Conservation (phyloP, 2,329 filamentous ascomycete species). For the Fusarium virguliforme region DNA sequence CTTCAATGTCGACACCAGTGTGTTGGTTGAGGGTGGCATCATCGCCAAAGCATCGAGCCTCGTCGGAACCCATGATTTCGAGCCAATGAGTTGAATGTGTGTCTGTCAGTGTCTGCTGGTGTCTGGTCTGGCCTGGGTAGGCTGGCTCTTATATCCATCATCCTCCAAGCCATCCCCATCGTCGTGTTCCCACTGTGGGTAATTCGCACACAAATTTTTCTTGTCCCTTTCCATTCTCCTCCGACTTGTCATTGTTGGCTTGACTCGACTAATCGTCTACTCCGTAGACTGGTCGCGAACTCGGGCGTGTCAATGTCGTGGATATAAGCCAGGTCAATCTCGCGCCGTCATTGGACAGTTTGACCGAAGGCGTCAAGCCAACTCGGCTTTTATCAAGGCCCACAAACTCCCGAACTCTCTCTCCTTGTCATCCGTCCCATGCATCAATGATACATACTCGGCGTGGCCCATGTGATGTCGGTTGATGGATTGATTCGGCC, state of each 20-base stretch:
- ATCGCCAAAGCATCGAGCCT: conserved; percentile 23
- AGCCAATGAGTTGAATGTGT: not conserved
- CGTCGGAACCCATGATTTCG: conserved; percentile 29
- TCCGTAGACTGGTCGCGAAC: conserved; percentile 20
- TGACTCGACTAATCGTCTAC: conserved; percentile 20
- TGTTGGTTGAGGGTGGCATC: conserved; percentile 23
- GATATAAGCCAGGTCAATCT: conserved; percentile 17
- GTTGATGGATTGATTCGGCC: not conserved
- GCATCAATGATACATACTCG: conserved; percentile 10
- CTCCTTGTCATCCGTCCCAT: conserved; percentile 8
- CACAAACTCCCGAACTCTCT: conserved; percentile 18
- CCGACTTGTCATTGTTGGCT: conserved; percentile 28
- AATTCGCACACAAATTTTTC: conserved; percentile 8
- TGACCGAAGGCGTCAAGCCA: conserved; percentile 29
- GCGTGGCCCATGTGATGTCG: conserved; percentile 6
- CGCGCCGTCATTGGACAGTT: conserved; percentile 30
- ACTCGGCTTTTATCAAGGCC: conserved; percentile 9
- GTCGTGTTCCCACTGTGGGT: conserved; percentile 32
- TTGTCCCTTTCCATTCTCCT: not conserved
- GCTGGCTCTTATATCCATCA: conserved; percentile 16
- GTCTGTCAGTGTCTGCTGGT: not conserved
- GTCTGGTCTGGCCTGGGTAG: not conserved
- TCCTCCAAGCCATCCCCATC: conserved; percentile 26
- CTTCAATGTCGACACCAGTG: conserved; percentile 19
- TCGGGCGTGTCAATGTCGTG: conserved; percentile 16